phyloP scores from a whole-genome alignment of 208 protist genomes.

The Trypanosoma congolense region DNA sequence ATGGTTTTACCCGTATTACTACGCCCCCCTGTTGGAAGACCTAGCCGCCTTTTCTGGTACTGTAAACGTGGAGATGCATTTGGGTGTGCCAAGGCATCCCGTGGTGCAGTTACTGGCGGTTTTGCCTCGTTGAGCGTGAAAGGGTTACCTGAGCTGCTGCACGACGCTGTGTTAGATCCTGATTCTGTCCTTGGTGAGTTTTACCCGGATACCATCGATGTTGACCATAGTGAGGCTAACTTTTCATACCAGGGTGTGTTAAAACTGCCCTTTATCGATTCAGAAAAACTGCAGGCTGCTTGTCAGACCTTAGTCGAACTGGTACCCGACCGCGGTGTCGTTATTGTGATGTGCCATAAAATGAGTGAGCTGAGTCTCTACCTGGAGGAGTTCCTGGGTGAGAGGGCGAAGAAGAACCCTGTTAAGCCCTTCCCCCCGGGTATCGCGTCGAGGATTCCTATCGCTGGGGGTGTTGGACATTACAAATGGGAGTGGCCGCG shows the following conservation, averaged over 20 bases:
- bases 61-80: slow-evolving; percentile 67
- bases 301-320: slow-evolving; percentile 63
- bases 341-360: slow-evolving; percentile 75
- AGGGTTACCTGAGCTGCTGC: slow-evolving; percentile 87
- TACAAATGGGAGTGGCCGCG: slow-evolving; percentile 59
- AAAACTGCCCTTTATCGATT: slow-evolving; percentile 86
- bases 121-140: slow-evolving; percentile 86
- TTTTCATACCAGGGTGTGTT: slow-evolving; percentile 91
- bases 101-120: slow-evolving; percentile 98
- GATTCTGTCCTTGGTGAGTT: slow-evolving; percentile 94
- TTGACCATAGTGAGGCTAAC: slow-evolving; percentile 96
- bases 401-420: not conserved
- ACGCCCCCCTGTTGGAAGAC: slow-evolving; percentile 95
- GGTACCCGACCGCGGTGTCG: slow-evolving; percentile 64
- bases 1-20: slow-evolving; percentile 99
- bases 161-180: slow-evolving; percentile 87
- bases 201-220: slow-evolving; percentile 95
- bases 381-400: slow-evolving; percentile 16
- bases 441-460: slow-evolving; percentile 39
- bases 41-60: slow-evolving; percentile 47
- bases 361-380: slow-evolving; percentile 18
- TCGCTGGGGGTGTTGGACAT: slow-evolving; percentile 59
- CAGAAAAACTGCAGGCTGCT: slow-evolving; percentile 40
- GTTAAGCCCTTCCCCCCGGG: slow-evolving; percentile 30
- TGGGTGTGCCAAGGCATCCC: slow-evolving; percentile 90